phyloP scores from a whole-genome alignment of 257 asterid genomes.

The Ballota nigra region DNA sequence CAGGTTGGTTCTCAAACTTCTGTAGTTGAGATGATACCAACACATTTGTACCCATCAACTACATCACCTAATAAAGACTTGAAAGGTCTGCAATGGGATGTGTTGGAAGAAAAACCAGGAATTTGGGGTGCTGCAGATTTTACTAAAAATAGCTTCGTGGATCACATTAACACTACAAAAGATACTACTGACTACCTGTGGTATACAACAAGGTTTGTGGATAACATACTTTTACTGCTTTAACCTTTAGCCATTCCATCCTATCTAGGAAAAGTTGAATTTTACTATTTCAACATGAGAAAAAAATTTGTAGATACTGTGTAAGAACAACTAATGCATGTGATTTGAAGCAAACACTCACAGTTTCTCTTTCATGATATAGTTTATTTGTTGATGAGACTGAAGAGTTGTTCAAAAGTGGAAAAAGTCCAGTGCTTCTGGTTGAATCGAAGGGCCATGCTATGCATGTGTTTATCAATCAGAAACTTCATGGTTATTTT shows the following conservation, averaged over 20 bases:
- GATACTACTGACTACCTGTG: slow-evolving; percentile 92
- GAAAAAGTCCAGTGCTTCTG: slow-evolving; percentile 54
- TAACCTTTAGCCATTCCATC: slow-evolving; percentile 3
- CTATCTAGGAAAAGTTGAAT: background rate
- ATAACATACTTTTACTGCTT: slow-evolving; percentile 9
- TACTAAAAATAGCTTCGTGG: slow-evolving; percentile 57
- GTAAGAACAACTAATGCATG: background rate
- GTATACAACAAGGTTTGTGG: slow-evolving; percentile 73
- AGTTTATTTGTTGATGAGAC: slow-evolving; percentile 57
- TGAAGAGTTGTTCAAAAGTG: slow-evolving; percentile 53
- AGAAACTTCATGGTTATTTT: slow-evolving; percentile 72
- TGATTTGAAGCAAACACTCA: slow-evolving; percentile 19
- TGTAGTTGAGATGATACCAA: slow-evolving; percentile 67
- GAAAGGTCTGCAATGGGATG: slow-evolving; percentile 69
- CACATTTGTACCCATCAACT: slow-evolving; percentile 50
- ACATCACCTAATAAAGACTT: slow-evolving; percentile 37
- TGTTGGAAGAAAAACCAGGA: slow-evolving; percentile 65
- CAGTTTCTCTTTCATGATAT: slow-evolving; percentile 35
- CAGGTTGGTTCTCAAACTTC: slow-evolving; percentile 80
- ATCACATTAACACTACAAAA: slow-evolving; percentile 86
- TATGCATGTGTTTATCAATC: slow-evolving; percentile 74
- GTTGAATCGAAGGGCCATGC: slow-evolving; percentile 92
- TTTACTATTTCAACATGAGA: background rate
- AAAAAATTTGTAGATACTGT: slow-evolving; percentile 1
- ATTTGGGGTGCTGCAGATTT: slow-evolving; percentile 81